phyloP scores from a whole-genome alignment of 768 basidiomycete genomes.

The Trichaptum fuscoviolaceum region DNA sequence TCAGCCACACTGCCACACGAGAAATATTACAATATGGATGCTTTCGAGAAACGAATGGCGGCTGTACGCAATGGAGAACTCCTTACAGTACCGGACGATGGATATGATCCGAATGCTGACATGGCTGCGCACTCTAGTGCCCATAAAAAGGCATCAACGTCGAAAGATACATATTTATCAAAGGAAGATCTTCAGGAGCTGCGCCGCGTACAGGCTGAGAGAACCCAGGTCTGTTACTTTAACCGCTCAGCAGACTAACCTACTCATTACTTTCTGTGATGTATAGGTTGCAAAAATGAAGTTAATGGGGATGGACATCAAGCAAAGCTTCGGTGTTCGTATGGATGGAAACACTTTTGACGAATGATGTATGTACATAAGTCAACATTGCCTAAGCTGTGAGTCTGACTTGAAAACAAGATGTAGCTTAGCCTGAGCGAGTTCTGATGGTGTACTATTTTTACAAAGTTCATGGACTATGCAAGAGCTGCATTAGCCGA shows the following conservation, averaged over 20 bases:
- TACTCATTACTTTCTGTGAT: conserved; percentile 1
- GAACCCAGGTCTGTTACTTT: conserved; percentile 56
- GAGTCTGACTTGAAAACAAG: too few species aligned
- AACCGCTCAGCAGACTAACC: background rate
- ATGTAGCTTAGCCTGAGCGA: too few species aligned
- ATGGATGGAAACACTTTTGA: conserved; percentile 75
- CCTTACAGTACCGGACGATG: conserved; percentile 62
- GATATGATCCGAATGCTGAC: conserved; percentile 82
- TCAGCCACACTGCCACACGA: conserved; percentile 89
- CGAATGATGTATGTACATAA: conserved; percentile 22
- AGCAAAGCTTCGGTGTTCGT: conserved; percentile 77
- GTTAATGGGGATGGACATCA: conserved; percentile 81
- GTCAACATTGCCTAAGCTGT: too few species aligned
- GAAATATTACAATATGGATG: conserved; percentile 90
- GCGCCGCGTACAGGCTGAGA: conserved; percentile 78
- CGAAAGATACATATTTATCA: conserved; percentile 70
- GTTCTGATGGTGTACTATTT: too few species aligned
- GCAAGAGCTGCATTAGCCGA: too few species aligned
- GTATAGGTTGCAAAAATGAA: conserved; percentile 76
- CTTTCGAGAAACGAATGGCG: conserved; percentile 80
- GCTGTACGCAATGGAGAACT: conserved; percentile 81
- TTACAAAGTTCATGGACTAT: too few species aligned
- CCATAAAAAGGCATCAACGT: conserved; percentile 62
- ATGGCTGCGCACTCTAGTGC: conserved; percentile 67
- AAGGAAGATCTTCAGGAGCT: conserved; percentile 80